A percentile compares a stretch with the other conserved stretches of the same genome.
Conservation (phyloP, 495 filamentous ascomycete genomes). For the Daldinia concentrica region DNA sequence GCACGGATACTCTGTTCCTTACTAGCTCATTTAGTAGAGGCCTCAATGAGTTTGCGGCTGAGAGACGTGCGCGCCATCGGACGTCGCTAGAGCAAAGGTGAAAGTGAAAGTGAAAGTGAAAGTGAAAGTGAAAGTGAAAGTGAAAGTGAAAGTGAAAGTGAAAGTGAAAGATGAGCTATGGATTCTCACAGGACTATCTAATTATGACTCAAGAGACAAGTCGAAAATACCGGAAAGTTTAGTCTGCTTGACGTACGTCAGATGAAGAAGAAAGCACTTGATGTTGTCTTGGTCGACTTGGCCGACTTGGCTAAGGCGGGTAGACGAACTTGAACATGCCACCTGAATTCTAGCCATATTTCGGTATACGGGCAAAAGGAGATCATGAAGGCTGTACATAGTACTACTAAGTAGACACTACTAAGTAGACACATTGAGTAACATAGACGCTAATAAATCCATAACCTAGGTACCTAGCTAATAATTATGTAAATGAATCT, state of each 20-base stretch:
- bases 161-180: too few species aligned
- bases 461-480: not conserved
- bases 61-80: not conserved
- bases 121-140: too few species aligned
- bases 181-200: not conserved
- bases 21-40: not conserved
- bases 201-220: not conserved
- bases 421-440: too few species aligned
- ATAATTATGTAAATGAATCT: not conserved
- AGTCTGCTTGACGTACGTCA: not conserved
- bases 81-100: not conserved
- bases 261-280: not conserved
- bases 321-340: not conserved
- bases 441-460: too few species aligned
- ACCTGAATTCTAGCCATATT: not conserved
- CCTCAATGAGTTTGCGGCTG: constrained; percentile 11
- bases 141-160: too few species aligned
- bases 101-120: too few species aligned
- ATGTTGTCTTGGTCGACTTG: not conserved
- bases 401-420: too few species aligned
- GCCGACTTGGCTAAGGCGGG: not conserved
- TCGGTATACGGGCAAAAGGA: not conserved
- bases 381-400: not conserved
- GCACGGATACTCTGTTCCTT: not conserved
- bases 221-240: not conserved